Evolutionary conservation across 1,284 basidiomycete genomes (phyloP), one percentile per base, ranked within the genome.

Genomic region (Malassezia psittaci): DNA sequence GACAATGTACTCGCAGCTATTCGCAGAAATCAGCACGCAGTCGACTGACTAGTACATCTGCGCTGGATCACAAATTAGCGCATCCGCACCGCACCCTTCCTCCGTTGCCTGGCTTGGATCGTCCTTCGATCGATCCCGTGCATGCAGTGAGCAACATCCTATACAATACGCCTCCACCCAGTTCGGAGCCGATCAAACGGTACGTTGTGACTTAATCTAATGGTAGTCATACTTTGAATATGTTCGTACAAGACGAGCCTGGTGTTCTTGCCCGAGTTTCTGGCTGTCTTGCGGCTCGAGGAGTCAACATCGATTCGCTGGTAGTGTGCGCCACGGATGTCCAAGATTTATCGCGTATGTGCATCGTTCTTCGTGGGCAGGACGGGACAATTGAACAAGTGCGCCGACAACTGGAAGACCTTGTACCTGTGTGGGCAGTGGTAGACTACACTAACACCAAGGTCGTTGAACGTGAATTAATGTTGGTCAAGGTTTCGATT

Each of bases 291-390:
- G 94, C 94, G 19, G 94, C 89, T 39, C 81, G 94, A 63, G 94
- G 94, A 1, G 96, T 98, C 81, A 99, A 99, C 80, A 96, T 78
- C 76, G 94, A 99, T 78, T 96, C 91, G 16, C 81, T 99, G 59
- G 94, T 99, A 65, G 94, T 99, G 19, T 99, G 94, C 78, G 84
- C 88, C 56, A 99, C 94, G 42, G 94, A 98, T 77, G 90, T 98
- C 65, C 84, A 88, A 55, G 94, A 99, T 78, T 81, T 98, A 41
- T 90, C 87, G 78, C 83, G 94, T 49, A 98, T 99, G 94, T 96
- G 89, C 73, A 90, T 99, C 76, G 90, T 96, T 62, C 81, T 99
- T 47, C 85, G 84, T 62, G 94, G 93, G 1, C 94, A 99, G 77
- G 93, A 98, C 69, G 90, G 88, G 59, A 91, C 98, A 40, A 87